Base-by-base conservation (phyloP, 768 basidiomycete genomes). In the Serendipita sp. region DNA sequence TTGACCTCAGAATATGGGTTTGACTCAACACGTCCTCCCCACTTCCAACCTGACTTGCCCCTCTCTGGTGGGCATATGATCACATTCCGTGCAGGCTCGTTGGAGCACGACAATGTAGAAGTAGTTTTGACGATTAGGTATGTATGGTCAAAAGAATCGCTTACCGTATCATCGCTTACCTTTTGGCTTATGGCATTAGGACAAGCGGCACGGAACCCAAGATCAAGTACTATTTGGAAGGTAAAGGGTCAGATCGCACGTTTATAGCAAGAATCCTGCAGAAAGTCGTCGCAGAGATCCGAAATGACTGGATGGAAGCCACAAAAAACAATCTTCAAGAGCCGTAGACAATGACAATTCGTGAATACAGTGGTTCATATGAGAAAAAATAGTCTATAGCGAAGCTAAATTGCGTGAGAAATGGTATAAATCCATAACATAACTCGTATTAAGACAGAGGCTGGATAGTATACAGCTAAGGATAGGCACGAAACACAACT, bases 151-250 rank as follows among this genome's bases (percentile, higher is more conserved):
- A 62, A 44, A 18, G 15, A 2, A 13, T 64, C 15, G 28, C 28
- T 46, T 56, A 63, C 2, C 68, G 47, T 36, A 41, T 4, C 44
- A 47, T 13, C 63, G 62, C 67, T 47, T 35, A 44, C 4, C 13
- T 36, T 36, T 65, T 41, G 41, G 41, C 41, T 41, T 41, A 41
- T 41, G 41, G 41, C 41, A 60, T 18, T 66, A 86, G 91, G 64
- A 93, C 91, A 34, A 90, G 88, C 68, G 91, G 91, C 18, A 94
- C 91, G 13, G 91, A 93, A 69, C 91, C 91, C 0, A 93, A 93
- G 82, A 89, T 92, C 75, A 94, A 94, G 71, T 91, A 87, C 72
- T 94, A 94, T 70, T 76, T 93, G 34, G 91, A 94, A 75, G 91
- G 88, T 10, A 80, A 76, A 58, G 89, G 89, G 0, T 76, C 72